Percentiles rank a stretch among this genome's conserved stretches.
Evolutionary conservation across 1,284 basidiomycete genomes (phyloP).

Genomic region (Melampsora larici-populina): DNA sequence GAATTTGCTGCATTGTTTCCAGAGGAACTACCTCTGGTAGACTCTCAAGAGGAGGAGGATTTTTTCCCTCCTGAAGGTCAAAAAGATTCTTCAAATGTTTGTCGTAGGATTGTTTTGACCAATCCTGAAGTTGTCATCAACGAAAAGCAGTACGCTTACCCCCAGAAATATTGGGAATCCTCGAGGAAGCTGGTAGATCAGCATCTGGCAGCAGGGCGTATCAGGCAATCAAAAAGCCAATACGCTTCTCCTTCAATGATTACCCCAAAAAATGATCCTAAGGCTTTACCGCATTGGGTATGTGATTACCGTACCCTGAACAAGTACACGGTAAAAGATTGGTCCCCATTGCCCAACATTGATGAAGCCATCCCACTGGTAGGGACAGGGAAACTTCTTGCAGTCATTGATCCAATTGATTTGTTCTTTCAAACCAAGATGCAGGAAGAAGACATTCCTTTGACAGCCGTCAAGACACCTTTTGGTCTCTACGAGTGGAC

Average conservation of each 20-base stretch:
- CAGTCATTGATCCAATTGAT: conserved; percentile 57
- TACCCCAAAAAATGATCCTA: conserved; percentile 44
- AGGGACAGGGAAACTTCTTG: conserved; percentile 50
- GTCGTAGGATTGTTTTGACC: conserved; percentile 9
- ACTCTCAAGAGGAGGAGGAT: background rate
- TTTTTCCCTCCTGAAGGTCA: no score
- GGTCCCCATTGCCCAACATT: conserved; percentile 41
- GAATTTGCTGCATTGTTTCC: conserved; percentile 2
- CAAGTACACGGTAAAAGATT: conserved; percentile 44
- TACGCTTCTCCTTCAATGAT: background rate
- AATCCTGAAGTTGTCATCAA: conserved; percentile 25
- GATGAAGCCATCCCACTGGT: background rate
- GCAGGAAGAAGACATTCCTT: conserved; percentile 54
- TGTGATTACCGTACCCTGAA: conserved; percentile 44
- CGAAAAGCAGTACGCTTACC: conserved; percentile 24
- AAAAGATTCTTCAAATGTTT: background rate
- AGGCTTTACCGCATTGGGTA: conserved; percentile 43
- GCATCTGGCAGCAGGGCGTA: conserved; percentile 31
- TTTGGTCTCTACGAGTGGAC: conserved; percentile 55
- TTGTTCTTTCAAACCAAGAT: conserved; percentile 57
- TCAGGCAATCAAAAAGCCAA: conserved; percentile 39
- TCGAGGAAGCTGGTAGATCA: conserved; percentile 43
- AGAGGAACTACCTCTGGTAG: background rate
- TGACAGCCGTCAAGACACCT: conserved; percentile 56
- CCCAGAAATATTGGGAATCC: conserved; percentile 8